phyloP scores from a whole-genome alignment of 768 basidiomycete genomes.

The Sistotremastrum niveocremeum region DNA sequence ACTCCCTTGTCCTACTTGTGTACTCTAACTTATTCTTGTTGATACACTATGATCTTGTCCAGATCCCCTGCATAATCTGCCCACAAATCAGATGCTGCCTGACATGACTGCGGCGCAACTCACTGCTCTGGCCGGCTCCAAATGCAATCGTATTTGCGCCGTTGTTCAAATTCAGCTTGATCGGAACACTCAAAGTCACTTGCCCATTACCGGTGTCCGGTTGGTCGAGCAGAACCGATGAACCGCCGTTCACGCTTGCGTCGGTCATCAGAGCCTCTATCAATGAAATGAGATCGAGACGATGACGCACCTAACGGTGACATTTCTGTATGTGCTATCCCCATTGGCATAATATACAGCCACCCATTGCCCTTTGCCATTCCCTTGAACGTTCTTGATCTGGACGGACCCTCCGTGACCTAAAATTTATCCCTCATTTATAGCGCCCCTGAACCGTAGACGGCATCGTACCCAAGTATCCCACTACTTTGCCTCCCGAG shows the following conservation, averaged over 20 bases:
- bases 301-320: conserved; percentile 36
- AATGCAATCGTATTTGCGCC: conserved; percentile 42
- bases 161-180: conserved; percentile 33
- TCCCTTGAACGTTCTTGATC: conserved; percentile 41
- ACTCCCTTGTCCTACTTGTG: too few species aligned
- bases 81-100: neutral
- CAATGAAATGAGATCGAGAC: neutral
- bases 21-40: neutral
- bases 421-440: conserved; percentile 7
- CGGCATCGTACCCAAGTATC: conserved; percentile 33
- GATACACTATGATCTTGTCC: conserved; percentile 47
- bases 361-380: conserved; percentile 43
- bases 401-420: conserved; percentile 46
- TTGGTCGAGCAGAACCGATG: conserved; percentile 39
- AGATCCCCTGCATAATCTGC: conserved; percentile 45
- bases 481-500: conserved; percentile 40
- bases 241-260: conserved; percentile 42
- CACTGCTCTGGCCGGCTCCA: conserved; percentile 35
- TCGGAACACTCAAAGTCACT: conserved; percentile 42
- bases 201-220: conserved; percentile 42
- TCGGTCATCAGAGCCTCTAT: neutral
- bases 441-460: neutral
- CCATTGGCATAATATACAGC: conserved; percentile 47
- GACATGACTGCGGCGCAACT: conserved; percentile 10
- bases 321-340: conserved; percentile 45